A percentile compares a stretch with the other conserved stretches of the same genome.
Evolutionary conservation across 805 yeast genomes (phyloP).

Genomic region (Metschnikowia sp.): DNA sequence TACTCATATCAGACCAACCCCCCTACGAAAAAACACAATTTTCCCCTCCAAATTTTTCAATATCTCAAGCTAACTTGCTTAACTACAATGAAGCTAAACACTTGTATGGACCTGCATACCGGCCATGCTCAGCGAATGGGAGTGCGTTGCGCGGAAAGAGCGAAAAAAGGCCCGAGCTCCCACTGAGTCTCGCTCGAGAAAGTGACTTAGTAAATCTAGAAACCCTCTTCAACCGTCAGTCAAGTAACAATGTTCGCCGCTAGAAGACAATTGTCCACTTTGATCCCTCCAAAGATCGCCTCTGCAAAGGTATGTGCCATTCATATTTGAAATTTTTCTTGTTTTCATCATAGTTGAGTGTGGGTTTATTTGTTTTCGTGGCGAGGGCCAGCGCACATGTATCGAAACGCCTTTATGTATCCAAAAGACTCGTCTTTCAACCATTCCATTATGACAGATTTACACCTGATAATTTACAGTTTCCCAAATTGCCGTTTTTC

Average conservation of each 20-base stretch:
- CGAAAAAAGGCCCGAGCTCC: slow-evolving; percentile 18
- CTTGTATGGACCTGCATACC: slow-evolving; percentile 6
- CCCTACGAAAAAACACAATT: too few species aligned
- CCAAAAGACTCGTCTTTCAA: background rate
- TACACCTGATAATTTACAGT: too few species aligned
- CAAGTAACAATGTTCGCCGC: slow-evolving; percentile 70
- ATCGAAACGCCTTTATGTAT: background rate
- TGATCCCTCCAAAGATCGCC: slow-evolving; percentile 98
- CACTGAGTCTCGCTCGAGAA: slow-evolving; percentile 4
- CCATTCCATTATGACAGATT: background rate
- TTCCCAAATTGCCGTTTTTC: too few species aligned
- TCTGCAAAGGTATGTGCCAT: slow-evolving; percentile 75
- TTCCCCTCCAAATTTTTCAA: too few species aligned
- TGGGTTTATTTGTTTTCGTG: background rate
- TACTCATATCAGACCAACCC: too few species aligned
- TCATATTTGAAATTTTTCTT: background rate
- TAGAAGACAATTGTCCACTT: slow-evolving; percentile 90
- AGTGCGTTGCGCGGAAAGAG: slow-evolving; percentile 13
- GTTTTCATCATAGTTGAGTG: background rate
- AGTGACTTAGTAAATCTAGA: background rate
- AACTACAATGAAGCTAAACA: too few species aligned
- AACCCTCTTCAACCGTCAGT: slow-evolving; percentile 1
- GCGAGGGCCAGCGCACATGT: background rate
- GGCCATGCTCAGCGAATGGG: slow-evolving; percentile 20
- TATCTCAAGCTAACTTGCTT: too few species aligned